phyloP scores from a whole-genome alignment of 1,284 basidiomycete species.

The Caloboletus firmus region DNA sequence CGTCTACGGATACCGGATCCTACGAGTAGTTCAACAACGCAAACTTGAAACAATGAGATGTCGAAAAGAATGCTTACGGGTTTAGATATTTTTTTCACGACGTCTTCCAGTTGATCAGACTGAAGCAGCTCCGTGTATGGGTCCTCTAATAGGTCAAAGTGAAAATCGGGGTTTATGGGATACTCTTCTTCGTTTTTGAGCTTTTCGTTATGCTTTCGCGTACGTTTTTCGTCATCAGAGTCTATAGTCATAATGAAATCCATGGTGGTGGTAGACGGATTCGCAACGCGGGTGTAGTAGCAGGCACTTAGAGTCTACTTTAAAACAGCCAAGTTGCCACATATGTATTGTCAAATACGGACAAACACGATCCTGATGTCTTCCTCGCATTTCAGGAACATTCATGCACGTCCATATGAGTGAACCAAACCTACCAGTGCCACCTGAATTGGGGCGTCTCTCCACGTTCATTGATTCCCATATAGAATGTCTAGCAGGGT shows the following conservation, averaged over 20 bases:
- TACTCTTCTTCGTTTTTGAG: slow-evolving; percentile 42
- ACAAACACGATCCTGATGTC: slow-evolving; percentile 17
- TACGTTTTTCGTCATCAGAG: slow-evolving; percentile 65
- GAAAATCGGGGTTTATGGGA: slow-evolving; percentile 77
- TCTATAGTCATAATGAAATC: slow-evolving; percentile 83
- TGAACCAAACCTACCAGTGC: slow-evolving; percentile 24
- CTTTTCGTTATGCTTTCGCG: slow-evolving; percentile 21
- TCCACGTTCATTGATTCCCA: slow-evolving; percentile 53
- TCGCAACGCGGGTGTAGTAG: neutral
- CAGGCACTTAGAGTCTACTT: neutral
- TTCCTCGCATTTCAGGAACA: neutral
- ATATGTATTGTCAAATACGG: slow-evolving; percentile 17
- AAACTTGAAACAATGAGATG: slow-evolving; percentile 1
- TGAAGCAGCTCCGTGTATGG: slow-evolving; percentile 58
- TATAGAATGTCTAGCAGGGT: slow-evolving; percentile 55
- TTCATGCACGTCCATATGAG: slow-evolving; percentile 11
- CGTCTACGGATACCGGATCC: slow-evolving; percentile 85
- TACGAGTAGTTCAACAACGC: slow-evolving; percentile 33
- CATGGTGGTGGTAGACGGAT: slow-evolving; percentile 14
- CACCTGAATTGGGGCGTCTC: slow-evolving; percentile 47
- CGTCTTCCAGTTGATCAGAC: slow-evolving; percentile 45
- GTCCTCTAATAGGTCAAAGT: slow-evolving; percentile 77
- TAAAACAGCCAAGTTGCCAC: neutral
- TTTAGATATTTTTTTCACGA: slow-evolving; percentile 62
- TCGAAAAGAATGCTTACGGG: slow-evolving; percentile 49